Conservation (phyloP, 2,329 filamentous ascomycete genomes). For the Colletotrichum cuscutae region DNA sequence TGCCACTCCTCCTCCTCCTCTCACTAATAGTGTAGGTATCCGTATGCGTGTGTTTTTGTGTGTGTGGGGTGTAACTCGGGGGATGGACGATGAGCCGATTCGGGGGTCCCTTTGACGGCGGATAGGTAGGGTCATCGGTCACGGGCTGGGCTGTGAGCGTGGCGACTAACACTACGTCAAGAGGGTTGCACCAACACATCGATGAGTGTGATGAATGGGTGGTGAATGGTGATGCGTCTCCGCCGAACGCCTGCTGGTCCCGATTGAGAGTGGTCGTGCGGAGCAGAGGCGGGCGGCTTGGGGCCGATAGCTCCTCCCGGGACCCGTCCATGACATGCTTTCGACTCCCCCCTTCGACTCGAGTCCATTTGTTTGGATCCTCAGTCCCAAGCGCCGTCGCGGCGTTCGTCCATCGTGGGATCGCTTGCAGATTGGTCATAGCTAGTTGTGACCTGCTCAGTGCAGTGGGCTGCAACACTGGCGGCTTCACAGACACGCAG, state of each 20-base stretch:
- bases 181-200: slow-evolving; percentile 20
- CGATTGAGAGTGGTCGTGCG: slow-evolving; percentile 20
- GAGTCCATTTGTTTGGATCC: neutral
- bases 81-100: neutral
- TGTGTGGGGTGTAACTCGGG: neutral
- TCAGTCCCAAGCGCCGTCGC: slow-evolving; percentile 7
- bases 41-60: neutral
- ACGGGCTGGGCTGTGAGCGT: slow-evolving; percentile 13
- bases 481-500: neutral
- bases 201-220: slow-evolving; percentile 13
- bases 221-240: slow-evolving; percentile 21
- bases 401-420: slow-evolving; percentile 2
- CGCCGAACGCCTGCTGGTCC: neutral
- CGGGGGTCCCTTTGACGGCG: neutral
- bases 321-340: neutral
- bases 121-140: neutral
- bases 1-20: neutral
- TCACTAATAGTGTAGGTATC: neutral
- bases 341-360: neutral
- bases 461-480: slow-evolving; percentile 20
- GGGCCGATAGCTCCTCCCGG: neutral
- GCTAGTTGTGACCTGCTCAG: neutral
- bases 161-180: slow-evolving; percentile 31
- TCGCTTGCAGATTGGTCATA: neutral
- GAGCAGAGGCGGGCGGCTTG: slow-evolving; percentile 3